Evolutionary conservation across 768 basidiomycete species (phyloP).

Genomic region (Leccinum fibrillosum): DNA sequence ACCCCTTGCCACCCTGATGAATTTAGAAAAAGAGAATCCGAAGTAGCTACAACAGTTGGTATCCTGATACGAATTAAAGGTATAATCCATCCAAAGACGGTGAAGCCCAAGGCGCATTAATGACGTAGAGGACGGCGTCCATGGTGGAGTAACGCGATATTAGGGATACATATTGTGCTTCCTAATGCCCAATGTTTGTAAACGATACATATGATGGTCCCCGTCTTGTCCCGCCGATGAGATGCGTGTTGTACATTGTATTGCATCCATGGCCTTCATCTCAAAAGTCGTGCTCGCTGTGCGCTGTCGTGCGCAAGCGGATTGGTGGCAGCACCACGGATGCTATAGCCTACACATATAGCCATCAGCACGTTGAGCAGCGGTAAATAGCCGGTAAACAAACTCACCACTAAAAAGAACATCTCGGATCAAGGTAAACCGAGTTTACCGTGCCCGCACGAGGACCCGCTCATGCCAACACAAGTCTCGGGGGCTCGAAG

Average conservation of each 20-base stretch:
- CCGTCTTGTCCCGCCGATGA: slow-evolving; percentile 13
- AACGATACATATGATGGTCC: neutral
- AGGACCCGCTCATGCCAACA: slow-evolving; percentile 13
- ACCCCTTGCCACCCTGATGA: slow-evolving; percentile 17
- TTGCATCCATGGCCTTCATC: slow-evolving; percentile 16
- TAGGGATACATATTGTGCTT: slow-evolving; percentile 20
- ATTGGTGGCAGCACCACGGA: neutral
- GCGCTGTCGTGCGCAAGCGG: neutral
- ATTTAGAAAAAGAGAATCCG: neutral
- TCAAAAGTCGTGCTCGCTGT: neutral
- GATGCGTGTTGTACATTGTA: slow-evolving; percentile 29
- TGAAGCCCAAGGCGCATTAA: neutral
- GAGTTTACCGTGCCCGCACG: neutral
- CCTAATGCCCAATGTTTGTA: slow-evolving; percentile 6
- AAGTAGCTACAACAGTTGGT: slow-evolving; percentile 13
- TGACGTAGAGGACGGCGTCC: slow-evolving; percentile 5
- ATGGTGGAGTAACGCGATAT: slow-evolving; percentile 13
- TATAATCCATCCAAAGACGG: slow-evolving; percentile 10
- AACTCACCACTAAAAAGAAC: slow-evolving; percentile 3
- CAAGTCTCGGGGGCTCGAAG: slow-evolving; percentile 38
- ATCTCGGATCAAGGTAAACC: neutral
- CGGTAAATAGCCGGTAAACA: neutral
- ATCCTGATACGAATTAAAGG: slow-evolving; percentile 13
- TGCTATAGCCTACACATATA: slow-evolving; percentile 1
- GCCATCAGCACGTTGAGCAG: neutral